Conservation (phyloP, 1,284 basidiomycete species). For the Cryptococcus jaspeensis region DNA sequence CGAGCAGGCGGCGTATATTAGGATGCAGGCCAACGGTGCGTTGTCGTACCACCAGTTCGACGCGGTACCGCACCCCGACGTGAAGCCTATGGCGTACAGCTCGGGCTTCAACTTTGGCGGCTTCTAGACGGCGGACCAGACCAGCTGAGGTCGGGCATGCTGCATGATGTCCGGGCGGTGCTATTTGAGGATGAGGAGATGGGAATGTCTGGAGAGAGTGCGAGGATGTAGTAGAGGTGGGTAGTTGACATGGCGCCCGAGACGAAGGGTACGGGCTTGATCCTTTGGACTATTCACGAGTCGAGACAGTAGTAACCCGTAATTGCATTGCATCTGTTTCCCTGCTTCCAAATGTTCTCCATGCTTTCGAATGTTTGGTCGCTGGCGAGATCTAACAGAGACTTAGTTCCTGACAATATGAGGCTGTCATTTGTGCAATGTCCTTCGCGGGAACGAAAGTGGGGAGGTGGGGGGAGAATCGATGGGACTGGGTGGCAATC, state of each 20-base stretch:
- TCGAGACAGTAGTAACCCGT: no score
- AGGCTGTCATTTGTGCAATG: no score
- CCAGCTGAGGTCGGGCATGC: not conserved
- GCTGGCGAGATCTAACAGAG: not conserved
- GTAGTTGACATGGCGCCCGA: no score
- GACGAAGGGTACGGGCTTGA: no score
- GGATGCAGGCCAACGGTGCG: slow-evolving; percentile 74
- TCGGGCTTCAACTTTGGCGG: slow-evolving; percentile 44
- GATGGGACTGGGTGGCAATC: no score
- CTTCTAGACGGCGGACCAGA: slow-evolving; percentile 4
- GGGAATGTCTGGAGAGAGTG: not conserved
- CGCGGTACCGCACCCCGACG: slow-evolving; percentile 79
- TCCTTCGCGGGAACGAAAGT: no score
- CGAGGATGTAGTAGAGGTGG: not conserved
- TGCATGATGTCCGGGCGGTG: not conserved
- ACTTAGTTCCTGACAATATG: no score
- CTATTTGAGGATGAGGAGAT: not conserved
- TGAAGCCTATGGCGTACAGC: slow-evolving; percentile 90
- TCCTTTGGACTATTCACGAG: no score
- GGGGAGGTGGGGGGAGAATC: no score
- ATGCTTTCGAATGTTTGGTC: no score
- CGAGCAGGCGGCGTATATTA: slow-evolving; percentile 58
- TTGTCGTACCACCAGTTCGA: slow-evolving; percentile 78
- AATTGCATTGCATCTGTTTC: no score
- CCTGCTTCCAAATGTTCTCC: no score